These are phyloP conservation scores for Miamiensis avidus DNA, from an alignment of 169 alveolate species.

Conservation along the genomic window DNA sequence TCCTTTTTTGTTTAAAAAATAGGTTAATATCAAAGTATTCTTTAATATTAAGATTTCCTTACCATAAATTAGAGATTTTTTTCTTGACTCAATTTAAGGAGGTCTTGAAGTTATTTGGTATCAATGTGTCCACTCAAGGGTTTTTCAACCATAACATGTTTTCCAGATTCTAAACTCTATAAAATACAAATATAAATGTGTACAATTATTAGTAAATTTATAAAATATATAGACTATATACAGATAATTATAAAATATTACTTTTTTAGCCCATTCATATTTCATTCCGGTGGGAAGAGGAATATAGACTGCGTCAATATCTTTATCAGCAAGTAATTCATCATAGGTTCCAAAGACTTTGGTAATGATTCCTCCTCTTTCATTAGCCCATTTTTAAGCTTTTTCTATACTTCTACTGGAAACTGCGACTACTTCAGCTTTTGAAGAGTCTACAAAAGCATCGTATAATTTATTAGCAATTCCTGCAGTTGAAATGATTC, in stretches of 20 bases:
- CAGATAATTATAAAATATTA: conserved; percentile 7
- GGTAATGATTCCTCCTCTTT: too few species aligned
- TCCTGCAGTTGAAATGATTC: neutral
- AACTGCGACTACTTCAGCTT: neutral
- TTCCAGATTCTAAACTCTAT: conserved; percentile 31
- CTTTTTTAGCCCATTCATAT: conserved; percentile 43
- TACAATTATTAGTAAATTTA: neutral
- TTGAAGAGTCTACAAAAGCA: neutral
- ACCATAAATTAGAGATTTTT: conserved; percentile 23
- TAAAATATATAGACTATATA: too few species aligned
- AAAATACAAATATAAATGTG: too few species aligned
- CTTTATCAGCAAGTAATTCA: conserved; percentile 49
- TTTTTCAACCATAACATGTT: conserved; percentile 55
- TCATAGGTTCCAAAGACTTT: conserved; percentile 50
- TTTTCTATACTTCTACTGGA: neutral
- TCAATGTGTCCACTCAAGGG: conserved; percentile 41
- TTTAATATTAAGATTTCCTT: too few species aligned
- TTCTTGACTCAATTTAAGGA: conserved; percentile 9
- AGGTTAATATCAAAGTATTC: too few species aligned
- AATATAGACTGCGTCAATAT: conserved; percentile 54
- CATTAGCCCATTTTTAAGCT: neutral
- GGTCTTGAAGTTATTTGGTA: neutral
- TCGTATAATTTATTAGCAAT: neutral
- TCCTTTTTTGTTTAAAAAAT: too few species aligned
- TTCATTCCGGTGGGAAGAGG: conserved; percentile 53